phyloP scores from a whole-genome alignment of 345 rosid species.

The Toxicodendron radicans region DNA sequence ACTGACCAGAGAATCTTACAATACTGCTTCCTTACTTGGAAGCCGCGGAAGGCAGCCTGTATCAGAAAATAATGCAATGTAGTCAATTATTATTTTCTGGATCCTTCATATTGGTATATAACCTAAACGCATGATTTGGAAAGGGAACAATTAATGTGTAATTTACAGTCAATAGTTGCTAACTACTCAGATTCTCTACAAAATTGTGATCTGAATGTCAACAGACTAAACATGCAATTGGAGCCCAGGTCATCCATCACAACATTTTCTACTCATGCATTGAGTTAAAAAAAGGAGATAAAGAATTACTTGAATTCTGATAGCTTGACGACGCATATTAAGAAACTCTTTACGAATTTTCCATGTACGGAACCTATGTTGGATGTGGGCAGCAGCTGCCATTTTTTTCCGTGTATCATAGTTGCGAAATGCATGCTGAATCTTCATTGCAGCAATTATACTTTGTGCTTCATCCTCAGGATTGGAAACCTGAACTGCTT shows the following conservation, averaged over 20 bases:
- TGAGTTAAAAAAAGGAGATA: background rate
- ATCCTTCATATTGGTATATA: background rate
- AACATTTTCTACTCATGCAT: too few species aligned
- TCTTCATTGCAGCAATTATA: conserved; percentile 90
- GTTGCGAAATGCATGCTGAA: conserved; percentile 92
- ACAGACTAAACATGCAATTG: background rate
- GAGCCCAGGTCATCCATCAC: too few species aligned
- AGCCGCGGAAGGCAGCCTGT: conserved; percentile 90
- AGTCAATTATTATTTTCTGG: background rate
- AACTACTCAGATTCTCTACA: background rate
- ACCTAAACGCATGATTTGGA: background rate
- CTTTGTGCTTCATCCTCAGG: conserved; percentile 66
- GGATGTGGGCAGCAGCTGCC: conserved; percentile 84
- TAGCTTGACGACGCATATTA: conserved; percentile 67
- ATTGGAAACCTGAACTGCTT: conserved; percentile 40
- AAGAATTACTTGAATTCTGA: conserved; percentile 80
- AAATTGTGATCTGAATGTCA: background rate
- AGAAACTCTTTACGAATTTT: conserved; percentile 70
- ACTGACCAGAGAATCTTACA: conserved; percentile 85
- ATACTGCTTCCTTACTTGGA: conserved; percentile 78
- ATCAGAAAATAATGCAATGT: conserved; percentile 19
- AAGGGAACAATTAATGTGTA: background rate
- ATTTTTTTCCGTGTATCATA: conserved; percentile 61
- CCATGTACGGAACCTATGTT: conserved; percentile 87
- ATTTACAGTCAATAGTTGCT: background rate